These are phyloP conservation scores for Penicillium polonicum DNA, from an alignment of 2,329 filamentous ascomycete genomes.

Conservation along the genomic window DNA sequence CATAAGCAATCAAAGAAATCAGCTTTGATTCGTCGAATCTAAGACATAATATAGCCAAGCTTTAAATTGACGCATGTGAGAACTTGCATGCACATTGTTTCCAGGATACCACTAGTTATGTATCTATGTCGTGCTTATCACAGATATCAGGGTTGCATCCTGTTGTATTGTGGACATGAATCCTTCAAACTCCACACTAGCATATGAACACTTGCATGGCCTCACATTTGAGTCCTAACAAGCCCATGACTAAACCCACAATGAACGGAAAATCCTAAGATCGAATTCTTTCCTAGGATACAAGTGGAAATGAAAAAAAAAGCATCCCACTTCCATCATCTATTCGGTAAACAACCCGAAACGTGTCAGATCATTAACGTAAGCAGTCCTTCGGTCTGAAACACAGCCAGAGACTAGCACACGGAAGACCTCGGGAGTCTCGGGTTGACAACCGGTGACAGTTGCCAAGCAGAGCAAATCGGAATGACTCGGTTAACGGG, in stretches of 20 bases:
- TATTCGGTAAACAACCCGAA: neutral
- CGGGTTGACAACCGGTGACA: constrained; percentile 15
- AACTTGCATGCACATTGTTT: neutral
- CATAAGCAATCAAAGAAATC: neutral
- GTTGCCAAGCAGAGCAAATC: constrained; percentile 21
- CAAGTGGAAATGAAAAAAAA: neutral
- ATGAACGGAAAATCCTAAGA: neutral
- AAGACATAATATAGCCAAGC: neutral
- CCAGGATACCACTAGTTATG: neutral
- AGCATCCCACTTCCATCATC: neutral
- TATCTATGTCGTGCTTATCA: neutral
- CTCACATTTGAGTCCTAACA: neutral
- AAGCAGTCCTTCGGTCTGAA: neutral
- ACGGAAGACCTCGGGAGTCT: constrained; percentile 20
- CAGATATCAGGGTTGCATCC: neutral
- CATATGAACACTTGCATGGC: neutral
- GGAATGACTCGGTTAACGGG: constrained; percentile 25
- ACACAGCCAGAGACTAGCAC: constrained; percentile 17
- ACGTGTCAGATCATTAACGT: neutral
- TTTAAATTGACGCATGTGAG: neutral
- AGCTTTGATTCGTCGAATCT: neutral
- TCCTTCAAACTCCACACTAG: neutral
- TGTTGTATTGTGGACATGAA: neutral
- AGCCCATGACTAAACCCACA: neutral
- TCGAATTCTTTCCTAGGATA: neutral